Conservation (phyloP, 2,329 filamentous ascomycete genomes). For the Colletotrichum gigasporum region DNA sequence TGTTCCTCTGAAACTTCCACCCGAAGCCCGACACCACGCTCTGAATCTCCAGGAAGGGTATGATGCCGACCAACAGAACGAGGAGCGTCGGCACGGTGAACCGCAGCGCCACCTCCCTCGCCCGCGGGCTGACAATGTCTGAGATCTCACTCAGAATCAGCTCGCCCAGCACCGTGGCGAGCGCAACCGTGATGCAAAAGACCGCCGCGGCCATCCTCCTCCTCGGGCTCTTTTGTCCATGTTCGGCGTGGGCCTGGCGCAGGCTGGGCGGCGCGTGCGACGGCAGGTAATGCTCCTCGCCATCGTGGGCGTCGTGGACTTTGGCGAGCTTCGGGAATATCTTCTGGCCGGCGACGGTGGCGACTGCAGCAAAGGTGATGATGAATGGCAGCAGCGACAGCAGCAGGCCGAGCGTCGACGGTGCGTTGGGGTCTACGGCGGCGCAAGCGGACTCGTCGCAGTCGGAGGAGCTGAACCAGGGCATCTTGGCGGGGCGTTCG, state of each 20-base stretch:
- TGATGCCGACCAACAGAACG: conserved; percentile 76
- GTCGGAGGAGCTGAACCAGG: conserved; percentile 45
- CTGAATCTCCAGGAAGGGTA: conserved; percentile 83
- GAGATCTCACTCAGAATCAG: conserved; percentile 87
- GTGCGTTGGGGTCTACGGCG: conserved; percentile 50
- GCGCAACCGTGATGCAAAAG: conserved; percentile 80
- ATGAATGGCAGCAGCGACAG: conserved; percentile 76
- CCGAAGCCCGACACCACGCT: conserved; percentile 67
- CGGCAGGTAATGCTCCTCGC: conserved; percentile 70
- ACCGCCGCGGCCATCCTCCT: conserved; percentile 67
- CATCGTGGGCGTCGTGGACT: conserved; percentile 59
- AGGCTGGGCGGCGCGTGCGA: conserved; percentile 68
- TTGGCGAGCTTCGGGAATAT: conserved; percentile 79
- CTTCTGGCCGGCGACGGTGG: conserved; percentile 69
- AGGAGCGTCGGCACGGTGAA: conserved; percentile 77
- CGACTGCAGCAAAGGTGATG: conserved; percentile 73
- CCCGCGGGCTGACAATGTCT: conserved; percentile 74
- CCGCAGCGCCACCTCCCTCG: conserved; percentile 73
- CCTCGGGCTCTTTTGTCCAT: conserved; percentile 61
- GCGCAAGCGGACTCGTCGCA: conserved; percentile 70
- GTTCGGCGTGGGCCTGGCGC: conserved; percentile 67
- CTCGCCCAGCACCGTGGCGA: conserved; percentile 81
- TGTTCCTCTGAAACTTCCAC: conserved; percentile 69
- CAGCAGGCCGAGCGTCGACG: conserved; percentile 54
- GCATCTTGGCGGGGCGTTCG: conserved; percentile 25